Evolutionary conservation across 2,329 filamentous ascomycete genomes (phyloP).

Genomic region (Trichoderma koningiopsis): DNA sequence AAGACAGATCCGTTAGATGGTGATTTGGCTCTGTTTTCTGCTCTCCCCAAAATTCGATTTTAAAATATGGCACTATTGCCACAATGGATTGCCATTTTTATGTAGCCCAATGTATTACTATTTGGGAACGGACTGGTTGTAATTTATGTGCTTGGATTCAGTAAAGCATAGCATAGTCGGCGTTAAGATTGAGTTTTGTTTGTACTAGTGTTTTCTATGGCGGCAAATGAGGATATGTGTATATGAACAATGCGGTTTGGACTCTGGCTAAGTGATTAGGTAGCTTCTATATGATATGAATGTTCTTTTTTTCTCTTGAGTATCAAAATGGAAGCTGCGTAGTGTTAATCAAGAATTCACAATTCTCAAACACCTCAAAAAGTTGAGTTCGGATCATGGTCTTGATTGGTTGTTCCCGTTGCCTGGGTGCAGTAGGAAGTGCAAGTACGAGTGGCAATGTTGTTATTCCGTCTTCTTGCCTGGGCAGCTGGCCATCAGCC

Average conservation of each 20-base stretch:
- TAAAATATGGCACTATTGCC: neutral
- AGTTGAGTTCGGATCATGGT: neutral
- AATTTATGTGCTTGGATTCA: slow-evolving; percentile 19
- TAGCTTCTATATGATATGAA: slow-evolving; percentile 5
- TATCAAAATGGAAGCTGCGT: neutral
- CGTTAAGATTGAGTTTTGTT: slow-evolving; percentile 15
- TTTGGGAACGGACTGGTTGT: neutral
- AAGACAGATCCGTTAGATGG: slow-evolving; percentile 46
- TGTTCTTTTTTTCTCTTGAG: neutral
- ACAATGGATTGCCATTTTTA: neutral
- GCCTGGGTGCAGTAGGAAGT: neutral
- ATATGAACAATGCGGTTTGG: neutral
- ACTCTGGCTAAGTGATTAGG: neutral
- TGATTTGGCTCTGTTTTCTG: slow-evolving; percentile 26
- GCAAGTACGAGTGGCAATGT: neutral
- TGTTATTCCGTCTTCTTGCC: neutral
- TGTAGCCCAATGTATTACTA: slow-evolving; percentile 4
- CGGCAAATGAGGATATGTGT: neutral
- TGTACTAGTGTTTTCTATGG: neutral
- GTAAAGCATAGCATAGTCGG: slow-evolving; percentile 21
- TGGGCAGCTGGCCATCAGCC: neutral
- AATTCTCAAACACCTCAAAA: neutral
- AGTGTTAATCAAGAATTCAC: neutral
- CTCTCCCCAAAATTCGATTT: neutral
- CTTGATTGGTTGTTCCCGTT: neutral